Conservation (phyloP, 192 early-diverging fungal genomes). For the Allomyces macrogynus region DNA sequence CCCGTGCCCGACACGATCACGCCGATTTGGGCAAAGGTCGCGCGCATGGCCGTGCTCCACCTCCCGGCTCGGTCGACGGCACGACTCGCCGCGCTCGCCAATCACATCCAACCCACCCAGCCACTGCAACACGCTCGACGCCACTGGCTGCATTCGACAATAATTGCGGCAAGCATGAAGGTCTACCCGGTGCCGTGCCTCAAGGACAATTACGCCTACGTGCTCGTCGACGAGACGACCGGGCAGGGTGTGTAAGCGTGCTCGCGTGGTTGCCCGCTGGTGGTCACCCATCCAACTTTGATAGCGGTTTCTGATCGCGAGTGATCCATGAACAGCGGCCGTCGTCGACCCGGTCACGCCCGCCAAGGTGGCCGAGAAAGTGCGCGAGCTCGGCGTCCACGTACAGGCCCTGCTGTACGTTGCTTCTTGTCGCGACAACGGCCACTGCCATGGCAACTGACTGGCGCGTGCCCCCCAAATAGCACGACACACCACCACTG, state of each 20-base stretch:
- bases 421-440: no score
- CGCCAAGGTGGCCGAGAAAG: slow-evolving; percentile 27
- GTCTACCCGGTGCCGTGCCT: slow-evolving; percentile 28
- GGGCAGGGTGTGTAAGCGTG: neutral
- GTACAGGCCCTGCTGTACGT: neutral
- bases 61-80: no score
- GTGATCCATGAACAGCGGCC: slow-evolving; percentile 22
- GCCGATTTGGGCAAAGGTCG: no score
- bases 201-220: slow-evolving; percentile 74
- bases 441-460: slow-evolving; percentile 4
- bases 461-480: slow-evolving; percentile 8
- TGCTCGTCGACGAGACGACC: slow-evolving; percentile 50
- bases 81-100: no score
- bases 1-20: no score
- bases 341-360: slow-evolving; percentile 78
- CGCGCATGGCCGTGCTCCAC: no score
- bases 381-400: neutral
- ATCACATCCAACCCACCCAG: no score
- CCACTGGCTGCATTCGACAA: slow-evolving; percentile 8
- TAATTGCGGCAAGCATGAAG: slow-evolving; percentile 12
- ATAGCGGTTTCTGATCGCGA: no score
- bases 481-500: slow-evolving; percentile 77
- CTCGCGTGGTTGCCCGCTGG: no score
- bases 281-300: no score
- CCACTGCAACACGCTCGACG: neutral